Evolutionary conservation across 2,329 filamentous ascomycete species (phyloP).

Genomic region (Aquanectria penicillioides): DNA sequence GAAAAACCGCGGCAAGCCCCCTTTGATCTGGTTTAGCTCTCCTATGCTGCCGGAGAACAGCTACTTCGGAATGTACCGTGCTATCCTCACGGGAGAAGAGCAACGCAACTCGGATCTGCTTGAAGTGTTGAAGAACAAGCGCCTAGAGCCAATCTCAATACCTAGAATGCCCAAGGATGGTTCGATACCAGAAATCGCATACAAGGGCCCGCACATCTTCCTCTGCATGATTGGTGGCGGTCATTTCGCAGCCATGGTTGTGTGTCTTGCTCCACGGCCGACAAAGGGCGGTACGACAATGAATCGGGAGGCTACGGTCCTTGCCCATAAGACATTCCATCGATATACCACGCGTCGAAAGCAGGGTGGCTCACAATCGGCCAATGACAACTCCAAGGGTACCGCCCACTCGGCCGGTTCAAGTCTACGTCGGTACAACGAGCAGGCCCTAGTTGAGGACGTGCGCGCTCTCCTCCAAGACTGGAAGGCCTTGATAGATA

Average conservation of each 20-base stretch:
- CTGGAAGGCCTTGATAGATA: slow-evolving; percentile 89
- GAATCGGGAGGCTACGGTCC: slow-evolving; percentile 85
- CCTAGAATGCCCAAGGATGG: slow-evolving; percentile 68
- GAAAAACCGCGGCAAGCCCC: slow-evolving; percentile 71
- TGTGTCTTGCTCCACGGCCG: slow-evolving; percentile 84
- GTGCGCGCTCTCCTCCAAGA: slow-evolving; percentile 82
- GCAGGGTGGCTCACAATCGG: slow-evolving; percentile 93
- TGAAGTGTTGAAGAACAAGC: slow-evolving; percentile 78
- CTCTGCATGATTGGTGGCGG: slow-evolving; percentile 99
- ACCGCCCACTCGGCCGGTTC: slow-evolving; percentile 94
- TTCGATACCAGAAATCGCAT: slow-evolving; percentile 61
- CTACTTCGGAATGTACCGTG: slow-evolving; percentile 86
- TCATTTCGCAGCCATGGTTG: slow-evolving; percentile 96
- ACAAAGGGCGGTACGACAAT: slow-evolving; percentile 75
- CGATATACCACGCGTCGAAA: slow-evolving; percentile 96
- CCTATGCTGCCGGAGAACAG: slow-evolving; percentile 78
- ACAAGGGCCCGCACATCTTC: slow-evolving; percentile 86
- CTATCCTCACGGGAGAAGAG: slow-evolving; percentile 79
- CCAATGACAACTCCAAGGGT: slow-evolving; percentile 94
- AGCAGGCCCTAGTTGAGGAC: slow-evolving; percentile 88
- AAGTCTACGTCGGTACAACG: slow-evolving; percentile 90
- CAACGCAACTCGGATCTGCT: slow-evolving; percentile 70
- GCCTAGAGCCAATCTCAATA: slow-evolving; percentile 71
- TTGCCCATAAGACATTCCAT: slow-evolving; percentile 98
- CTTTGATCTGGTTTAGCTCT: slow-evolving; percentile 87